Base-by-base conservation (phyloP, 768 basidiomycete genomes). In the Favolaschia claudopus region DNA sequence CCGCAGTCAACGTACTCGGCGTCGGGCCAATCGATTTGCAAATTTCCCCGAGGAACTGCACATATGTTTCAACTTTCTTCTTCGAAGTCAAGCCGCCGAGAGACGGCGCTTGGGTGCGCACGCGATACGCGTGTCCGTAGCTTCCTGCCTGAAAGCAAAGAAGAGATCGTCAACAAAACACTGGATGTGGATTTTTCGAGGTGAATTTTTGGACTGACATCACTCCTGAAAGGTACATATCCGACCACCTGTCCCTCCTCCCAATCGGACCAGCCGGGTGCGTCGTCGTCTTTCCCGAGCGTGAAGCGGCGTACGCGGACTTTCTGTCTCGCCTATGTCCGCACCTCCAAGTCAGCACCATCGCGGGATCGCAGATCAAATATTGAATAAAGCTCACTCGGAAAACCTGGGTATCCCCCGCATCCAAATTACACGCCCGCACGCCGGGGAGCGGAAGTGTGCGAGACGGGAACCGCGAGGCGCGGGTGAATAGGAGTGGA, bases 231-330 rank as follows among this genome's bases (percentile, higher is more conserved):
- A 6, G 55, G 60, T 0, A 52, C 12, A 33, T 62, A 42, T 5
- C 19, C 22, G 15, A 47, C 7, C 5, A 62, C 55, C 9, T 40
- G 17, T 6, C 61, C 61, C 15, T 17, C n/a, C 20, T 42, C 37
- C 61, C 61, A 62, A 25, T 49, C 51, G 10, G 49, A 53, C 61
- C 55, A 58, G 27, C 25, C 24, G 4, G 44, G 7, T 5, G 19
- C 25, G 14, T 22, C 25, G 14, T 4, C 25, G 44, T 36, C 10
- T 10, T 36, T 36, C 12, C 17, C 33, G 37, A 45, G 19, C 3
- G 28, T 50, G 19, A 62, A 51, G 36, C 56, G 61, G 22, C 61
- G 61, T 5, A 62, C 55, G 49, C 55, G 55, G 20, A 62, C 61
- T n/a, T 7, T n/a, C n/a, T n/a, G n/a, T 36, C 12, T 57, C 45